phyloP scores from a whole-genome alignment of 169 alveolate genomes.

The Blepharisma undulans region DNA sequence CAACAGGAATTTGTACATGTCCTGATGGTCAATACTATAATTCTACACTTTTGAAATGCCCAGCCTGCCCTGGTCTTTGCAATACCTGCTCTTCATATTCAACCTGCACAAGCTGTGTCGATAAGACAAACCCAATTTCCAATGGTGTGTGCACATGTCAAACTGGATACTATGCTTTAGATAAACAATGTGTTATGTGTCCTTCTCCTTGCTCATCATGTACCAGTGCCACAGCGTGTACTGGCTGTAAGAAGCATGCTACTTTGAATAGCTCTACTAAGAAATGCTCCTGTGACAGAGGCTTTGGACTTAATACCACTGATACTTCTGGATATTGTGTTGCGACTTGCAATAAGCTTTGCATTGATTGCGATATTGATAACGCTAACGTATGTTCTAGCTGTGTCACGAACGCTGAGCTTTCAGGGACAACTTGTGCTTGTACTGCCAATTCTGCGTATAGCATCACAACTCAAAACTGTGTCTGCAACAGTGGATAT shows the following conservation, averaged over 20 bases:
- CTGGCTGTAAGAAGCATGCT: not conserved
- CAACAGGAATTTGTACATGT: not conserved
- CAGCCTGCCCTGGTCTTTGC: not conserved
- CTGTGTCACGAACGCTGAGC: not conserved
- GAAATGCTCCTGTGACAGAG: not conserved
- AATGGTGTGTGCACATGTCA: not conserved
- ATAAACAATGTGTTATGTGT: not conserved
- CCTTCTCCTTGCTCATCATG: not conserved
- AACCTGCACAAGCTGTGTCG: not conserved
- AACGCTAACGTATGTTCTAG: not conserved
- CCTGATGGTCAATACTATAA: not conserved
- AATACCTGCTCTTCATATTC: not conserved
- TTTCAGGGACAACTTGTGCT: not conserved
- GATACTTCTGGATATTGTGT: not conserved
- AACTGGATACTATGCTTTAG: not conserved
- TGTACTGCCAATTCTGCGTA: not conserved
- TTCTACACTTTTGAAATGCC: not conserved
- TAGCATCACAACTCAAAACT: not conserved
- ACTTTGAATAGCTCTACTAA: not conserved
- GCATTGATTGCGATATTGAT: not conserved
- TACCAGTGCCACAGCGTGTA: not conserved
- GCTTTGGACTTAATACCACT: not conserved
- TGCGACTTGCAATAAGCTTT: not conserved
- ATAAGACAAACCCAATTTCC: not conserved
- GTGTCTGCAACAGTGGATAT: not conserved